Base-by-base conservation (phyloP, 2,329 filamentous ascomycete genomes). In the Grosmannia penicillata region DNA sequence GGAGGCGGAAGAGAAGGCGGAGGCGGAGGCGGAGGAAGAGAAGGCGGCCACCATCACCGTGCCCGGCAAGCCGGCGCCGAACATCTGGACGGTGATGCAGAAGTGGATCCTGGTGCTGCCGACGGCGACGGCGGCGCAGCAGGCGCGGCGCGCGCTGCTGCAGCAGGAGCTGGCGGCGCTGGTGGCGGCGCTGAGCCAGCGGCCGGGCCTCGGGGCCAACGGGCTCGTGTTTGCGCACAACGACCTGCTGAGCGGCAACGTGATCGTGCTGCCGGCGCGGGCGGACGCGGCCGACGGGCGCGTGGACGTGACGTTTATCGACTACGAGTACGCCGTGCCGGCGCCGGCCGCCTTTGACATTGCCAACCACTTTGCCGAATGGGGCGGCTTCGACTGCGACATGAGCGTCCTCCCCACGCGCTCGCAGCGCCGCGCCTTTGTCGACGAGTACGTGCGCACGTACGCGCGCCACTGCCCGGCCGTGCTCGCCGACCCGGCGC, bases 331-430 rank as follows among this genome's bases (percentile, higher is more conserved):
- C 59, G 86, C 87, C 13, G 91, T 85, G 5, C 87, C 91, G 3
- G 89, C 87, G 1, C 89, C 89, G 2, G 86, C 87, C 4, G 87
- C 89, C 2, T 98, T 98, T 59, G 91, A 98, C 56, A 78, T 98
- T 49, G 81, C 89, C 36, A 98, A 98, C 62, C 91, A 98, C 65
- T 94, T 98, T 55, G 86, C 91, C 34, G 91, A 98, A 62, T 98
- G 91, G 89, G 87, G 81, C 43, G 91, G 91, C 41, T 95, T 95
- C 53, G 85, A 93, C 51, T 98, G 91, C 65, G 86, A 96, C 58
- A 87, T 82, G 62, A 74, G 63, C 51, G 78, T 80, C 48, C 70
- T 96, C 40, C 91, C 91, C 6, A 91, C 83, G 1, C 72, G 71
- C 45, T 65, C 75, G 17, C 76, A 89, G 50, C 79, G 91, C 22